phyloP scores from a whole-genome alignment of 805 yeast species.

The Ogataea glucozyma region DNA sequence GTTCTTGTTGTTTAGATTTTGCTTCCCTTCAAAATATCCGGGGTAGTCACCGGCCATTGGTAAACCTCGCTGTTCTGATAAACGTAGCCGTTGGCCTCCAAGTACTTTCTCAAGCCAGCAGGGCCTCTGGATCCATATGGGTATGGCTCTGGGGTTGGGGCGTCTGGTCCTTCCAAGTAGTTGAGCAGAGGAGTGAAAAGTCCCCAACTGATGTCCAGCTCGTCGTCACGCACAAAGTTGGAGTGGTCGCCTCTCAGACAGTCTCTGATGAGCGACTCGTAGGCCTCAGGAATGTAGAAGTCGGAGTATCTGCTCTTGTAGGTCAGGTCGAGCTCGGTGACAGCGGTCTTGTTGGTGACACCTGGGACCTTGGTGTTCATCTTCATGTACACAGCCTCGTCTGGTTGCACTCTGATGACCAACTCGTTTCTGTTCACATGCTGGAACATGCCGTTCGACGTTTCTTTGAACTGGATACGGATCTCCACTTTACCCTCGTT shows the following conservation, averaged over 20 bases:
- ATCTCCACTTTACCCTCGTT: conserved; percentile 94
- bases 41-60: conserved; percentile 88
- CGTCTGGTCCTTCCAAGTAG: conserved; percentile 68
- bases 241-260: conserved; percentile 91
- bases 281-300: conserved; percentile 96
- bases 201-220: conserved; percentile 89
- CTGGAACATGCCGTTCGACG: conserved; percentile 77
- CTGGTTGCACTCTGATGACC: conserved; percentile 91
- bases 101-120: conserved; percentile 54
- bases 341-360: conserved; percentile 73
- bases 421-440: conserved; percentile 88
- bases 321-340: conserved; percentile 88
- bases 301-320: conserved; percentile 79
- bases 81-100: conserved; percentile 72
- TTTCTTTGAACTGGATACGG: conserved; percentile 87
- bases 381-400: conserved; percentile 91
- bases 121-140: conserved; percentile 96
- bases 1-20: conserved; percentile 24
- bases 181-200: conserved; percentile 90
- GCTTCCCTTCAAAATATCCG: conserved; percentile 34
- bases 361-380: conserved; percentile 95
- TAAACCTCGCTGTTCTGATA: conserved; percentile 64
- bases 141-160: conserved; percentile 68
- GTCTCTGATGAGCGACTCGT: conserved; percentile 92
- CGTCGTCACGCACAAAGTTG: conserved; percentile 97